Evolutionary conservation across 83 land plant genomes (phyloP).

Genomic region (Thuja plicata): DNA sequence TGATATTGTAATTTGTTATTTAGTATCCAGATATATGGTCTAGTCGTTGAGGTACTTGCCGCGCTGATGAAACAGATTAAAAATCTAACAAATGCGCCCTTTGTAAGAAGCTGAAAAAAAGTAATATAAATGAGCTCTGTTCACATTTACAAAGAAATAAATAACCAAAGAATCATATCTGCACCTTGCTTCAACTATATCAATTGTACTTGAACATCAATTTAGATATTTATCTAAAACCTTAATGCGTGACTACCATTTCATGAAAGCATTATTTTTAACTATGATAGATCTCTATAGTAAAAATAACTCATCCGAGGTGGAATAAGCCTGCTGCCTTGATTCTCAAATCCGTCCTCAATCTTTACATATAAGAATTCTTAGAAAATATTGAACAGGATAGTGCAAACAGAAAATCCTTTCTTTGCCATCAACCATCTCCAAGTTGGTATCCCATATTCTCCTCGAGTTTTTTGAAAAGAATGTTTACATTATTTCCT

Average conservation of each 20-base stretch:
- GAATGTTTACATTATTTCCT: not conserved
- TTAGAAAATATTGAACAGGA: constrained; percentile 12
- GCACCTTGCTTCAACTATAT: not conserved
- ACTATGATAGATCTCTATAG: not conserved
- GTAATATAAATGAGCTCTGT: too few relatives aligned
- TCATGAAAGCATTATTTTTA: not conserved
- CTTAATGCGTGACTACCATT: not conserved
- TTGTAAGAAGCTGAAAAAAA: not conserved
- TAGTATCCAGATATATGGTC: not conserved
- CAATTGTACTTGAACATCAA: not conserved
- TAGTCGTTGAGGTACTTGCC: not conserved
- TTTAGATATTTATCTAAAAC: not conserved
- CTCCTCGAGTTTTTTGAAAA: constrained; percentile 40
- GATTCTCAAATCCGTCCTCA: not conserved
- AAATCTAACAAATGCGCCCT: not conserved
- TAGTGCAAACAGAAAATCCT: too few relatives aligned
- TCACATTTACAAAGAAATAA: too few relatives aligned
- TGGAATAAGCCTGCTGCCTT: not conserved
- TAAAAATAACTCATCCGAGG: not conserved
- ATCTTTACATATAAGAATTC: not conserved
- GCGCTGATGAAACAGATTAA: not conserved
- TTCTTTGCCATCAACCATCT: constrained; percentile 39
- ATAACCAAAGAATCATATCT: not conserved
- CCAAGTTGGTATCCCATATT: constrained; percentile 20
- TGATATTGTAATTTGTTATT: not conserved